Percentiles rank a stretch among this genome's conserved stretches.
These are phyloP conservation scores for Testicularia cyperi DNA, from an alignment of 1,284 basidiomycete genomes.

Conservation along the genomic window DNA sequence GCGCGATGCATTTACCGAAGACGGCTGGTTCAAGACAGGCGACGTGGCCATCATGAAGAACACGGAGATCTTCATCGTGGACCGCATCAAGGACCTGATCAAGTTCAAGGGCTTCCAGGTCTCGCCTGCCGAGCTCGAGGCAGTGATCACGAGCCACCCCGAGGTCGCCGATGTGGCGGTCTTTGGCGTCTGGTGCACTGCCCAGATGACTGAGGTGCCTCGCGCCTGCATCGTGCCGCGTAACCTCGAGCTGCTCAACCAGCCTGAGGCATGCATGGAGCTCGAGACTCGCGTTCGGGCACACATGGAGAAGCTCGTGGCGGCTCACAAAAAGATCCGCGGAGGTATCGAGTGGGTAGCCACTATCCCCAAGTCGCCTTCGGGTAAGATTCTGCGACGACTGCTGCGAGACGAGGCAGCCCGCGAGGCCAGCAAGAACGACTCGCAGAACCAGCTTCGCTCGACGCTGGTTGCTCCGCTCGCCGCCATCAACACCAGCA, in stretches of 20 bases:
- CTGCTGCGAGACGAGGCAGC: slow-evolving; percentile 30
- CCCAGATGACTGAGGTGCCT: slow-evolving; percentile 48
- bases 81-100: slow-evolving; percentile 48
- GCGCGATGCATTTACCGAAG: slow-evolving; percentile 32
- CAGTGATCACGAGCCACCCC: slow-evolving; percentile 29
- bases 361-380: slow-evolving; percentile 52
- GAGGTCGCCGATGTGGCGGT: slow-evolving; percentile 39
- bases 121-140: slow-evolving; percentile 46
- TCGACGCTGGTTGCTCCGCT: slow-evolving; percentile 12
- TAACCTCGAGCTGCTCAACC: slow-evolving; percentile 31
- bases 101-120: slow-evolving; percentile 52
- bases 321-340: slow-evolving; percentile 59
- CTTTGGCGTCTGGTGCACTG: slow-evolving; percentile 21
- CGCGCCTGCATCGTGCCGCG: slow-evolving; percentile 57
- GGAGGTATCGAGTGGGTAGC: slow-evolving; percentile 54
- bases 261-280: slow-evolving; percentile 52
- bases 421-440: slow-evolving; percentile 14
- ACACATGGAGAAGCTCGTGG: slow-evolving; percentile 44
- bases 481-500: slow-evolving; percentile 3
- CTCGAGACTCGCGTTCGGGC: slow-evolving; percentile 21
- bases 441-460: slow-evolving; percentile 17
- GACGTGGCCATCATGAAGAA: slow-evolving; percentile 46
- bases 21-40: slow-evolving; percentile 47
- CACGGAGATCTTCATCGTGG: slow-evolving; percentile 50
- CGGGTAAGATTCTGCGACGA: slow-evolving; percentile 55